Conservation (phyloP, 2,329 filamentous ascomycete genomes). For the Chaetomium olivaceum region DNA sequence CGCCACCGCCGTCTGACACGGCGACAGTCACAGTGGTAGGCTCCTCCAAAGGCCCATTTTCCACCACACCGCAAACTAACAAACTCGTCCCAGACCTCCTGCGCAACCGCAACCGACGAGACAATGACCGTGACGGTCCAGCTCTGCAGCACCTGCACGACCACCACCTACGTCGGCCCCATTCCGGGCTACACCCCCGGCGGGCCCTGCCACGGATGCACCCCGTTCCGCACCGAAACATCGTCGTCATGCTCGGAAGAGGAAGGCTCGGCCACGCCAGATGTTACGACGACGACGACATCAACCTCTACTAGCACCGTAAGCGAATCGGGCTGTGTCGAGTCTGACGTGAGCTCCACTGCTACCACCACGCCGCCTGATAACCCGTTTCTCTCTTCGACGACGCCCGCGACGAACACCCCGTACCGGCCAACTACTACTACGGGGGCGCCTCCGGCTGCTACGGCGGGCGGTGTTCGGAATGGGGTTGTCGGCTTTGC, state of each 20-base stretch:
- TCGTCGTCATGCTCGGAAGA: neutral
- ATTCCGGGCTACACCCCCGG: slow-evolving; percentile 33
- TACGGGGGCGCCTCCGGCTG: slow-evolving; percentile 6
- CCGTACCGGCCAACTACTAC: slow-evolving; percentile 13
- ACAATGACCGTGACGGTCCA: slow-evolving; percentile 33
- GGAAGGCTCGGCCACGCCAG: neutral
- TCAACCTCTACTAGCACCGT: neutral
- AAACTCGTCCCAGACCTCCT: slow-evolving; percentile 29
- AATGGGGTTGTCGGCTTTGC: neutral
- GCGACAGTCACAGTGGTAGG: slow-evolving; percentile 36
- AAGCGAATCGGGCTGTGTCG: neutral
- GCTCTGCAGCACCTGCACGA: slow-evolving; percentile 33
- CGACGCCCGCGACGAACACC: neutral
- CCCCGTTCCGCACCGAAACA: slow-evolving; percentile 18
- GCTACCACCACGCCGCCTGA: neutral
- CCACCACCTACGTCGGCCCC: slow-evolving; percentile 31
- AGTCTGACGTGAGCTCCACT: neutral
- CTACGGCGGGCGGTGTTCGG: slow-evolving; percentile 6
- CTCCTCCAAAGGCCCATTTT: neutral
- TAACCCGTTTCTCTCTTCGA: neutral
- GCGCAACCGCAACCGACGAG: slow-evolving; percentile 24
- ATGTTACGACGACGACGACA: neutral
- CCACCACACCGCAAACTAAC: neutral
- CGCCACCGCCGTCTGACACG: slow-evolving; percentile 27
- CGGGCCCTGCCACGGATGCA: slow-evolving; percentile 32